Conservation (phyloP, 2,329 filamentous ascomycete species). For the Penicillium palitans region DNA sequence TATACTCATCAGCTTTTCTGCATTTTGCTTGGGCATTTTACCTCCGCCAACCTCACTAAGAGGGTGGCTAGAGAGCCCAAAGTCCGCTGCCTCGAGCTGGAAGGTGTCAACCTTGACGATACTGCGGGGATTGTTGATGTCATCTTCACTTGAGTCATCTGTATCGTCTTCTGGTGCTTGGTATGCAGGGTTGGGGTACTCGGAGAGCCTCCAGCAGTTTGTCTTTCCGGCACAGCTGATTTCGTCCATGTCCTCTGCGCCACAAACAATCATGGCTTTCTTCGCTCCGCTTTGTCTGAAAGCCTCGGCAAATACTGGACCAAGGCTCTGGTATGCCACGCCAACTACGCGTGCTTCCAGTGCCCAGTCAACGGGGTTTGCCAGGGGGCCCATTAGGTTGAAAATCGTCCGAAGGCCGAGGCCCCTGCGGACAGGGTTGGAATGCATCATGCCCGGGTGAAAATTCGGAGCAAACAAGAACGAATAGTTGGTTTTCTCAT, state of each 20-base stretch:
- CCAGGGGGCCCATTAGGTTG: constrained; percentile 89
- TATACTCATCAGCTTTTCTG: constrained; percentile 75
- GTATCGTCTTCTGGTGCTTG: constrained; percentile 45
- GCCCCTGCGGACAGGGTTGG: constrained; percentile 79
- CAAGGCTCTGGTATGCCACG: constrained; percentile 83
- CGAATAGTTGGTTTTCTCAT: constrained; percentile 80
- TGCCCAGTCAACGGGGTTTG: constrained; percentile 80
- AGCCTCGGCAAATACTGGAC: constrained; percentile 84
- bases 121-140: constrained; percentile 43
- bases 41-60: constrained; percentile 78
- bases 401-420: constrained; percentile 96
- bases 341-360: constrained; percentile 93
- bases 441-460: constrained; percentile 90
- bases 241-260: constrained; percentile 92
- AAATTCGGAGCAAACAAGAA: constrained; percentile 96
- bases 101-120: constrained; percentile 71
- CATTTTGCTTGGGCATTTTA: constrained; percentile 84
- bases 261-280: constrained; percentile 90
- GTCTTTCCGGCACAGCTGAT: constrained; percentile 87
- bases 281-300: constrained; percentile 71
- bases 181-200: constrained; percentile 50
- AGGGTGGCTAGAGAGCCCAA: constrained; percentile 75
- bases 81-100: constrained; percentile 76
- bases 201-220: constrained; percentile 79
- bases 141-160: constrained; percentile 41